Base-by-base conservation (phyloP, 805 yeast genomes). In the Ogataea trehaloabstinens region DNA sequence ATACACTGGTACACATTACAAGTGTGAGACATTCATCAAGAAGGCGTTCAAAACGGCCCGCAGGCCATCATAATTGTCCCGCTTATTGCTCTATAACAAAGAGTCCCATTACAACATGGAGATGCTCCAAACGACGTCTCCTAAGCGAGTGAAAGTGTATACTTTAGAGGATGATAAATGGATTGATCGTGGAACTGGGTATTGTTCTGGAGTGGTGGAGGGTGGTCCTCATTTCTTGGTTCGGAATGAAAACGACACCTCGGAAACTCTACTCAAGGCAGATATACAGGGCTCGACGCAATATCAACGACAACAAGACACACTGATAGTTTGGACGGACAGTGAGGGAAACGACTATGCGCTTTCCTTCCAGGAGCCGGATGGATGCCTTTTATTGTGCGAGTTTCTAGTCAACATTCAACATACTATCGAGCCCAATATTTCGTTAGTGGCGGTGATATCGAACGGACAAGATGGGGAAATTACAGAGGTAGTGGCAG, bases 291-390 rank as follows among this genome's bases (percentile, higher is more conserved):
- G 95, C 0, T 63, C 76, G 20, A 82, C 80, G 3, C 95, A 85
- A 50, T 91, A 85, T 58, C 97, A 91, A 58, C 75, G 95, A 54
- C 98, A 93, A 55, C 96, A 89, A 56, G 97, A 89, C 42, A 89
- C 97, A 0, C 67, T 91, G 34, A 87, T 91, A 7, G 96, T 91
- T 16, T 91, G 98, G 98, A 85, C 95, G 7, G 96, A 87, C 54
- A 53, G 64, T 2, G 71, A 74, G 15, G 79, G 82, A 6, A 73
- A 72, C 37, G 95, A 88, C 60, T 78, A 87, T 46, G 98, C 98
- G 2, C 68, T 91, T 18, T 84, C 95, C 32, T 91, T 91, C 60
- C 96, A 91, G 60, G 97, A 89, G 53, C 80, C 86, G 24, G 84
- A 82, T 32, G 98, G 97, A 0, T 91, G 99, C 61, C 76, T 85